Conservation (phyloP, 75 land plant species). For the Sequoiadendron giganteum region DNA sequence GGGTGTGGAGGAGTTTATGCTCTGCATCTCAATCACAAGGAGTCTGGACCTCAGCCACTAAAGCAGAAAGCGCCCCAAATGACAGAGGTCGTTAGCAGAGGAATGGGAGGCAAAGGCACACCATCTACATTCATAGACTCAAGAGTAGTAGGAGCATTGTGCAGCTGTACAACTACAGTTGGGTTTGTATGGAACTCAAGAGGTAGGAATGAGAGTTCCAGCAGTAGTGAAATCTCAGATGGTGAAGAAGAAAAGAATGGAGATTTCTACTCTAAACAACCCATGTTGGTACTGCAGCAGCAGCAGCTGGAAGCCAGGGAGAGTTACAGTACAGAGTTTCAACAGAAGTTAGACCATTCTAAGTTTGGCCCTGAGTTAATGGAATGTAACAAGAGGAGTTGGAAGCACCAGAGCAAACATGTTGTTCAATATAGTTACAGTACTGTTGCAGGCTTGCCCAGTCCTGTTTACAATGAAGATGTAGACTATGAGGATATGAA, state of each 20-base stretch:
- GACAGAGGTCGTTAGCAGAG: neutral
- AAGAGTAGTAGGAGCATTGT: neutral
- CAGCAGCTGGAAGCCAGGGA: neutral
- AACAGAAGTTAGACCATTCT: neutral
- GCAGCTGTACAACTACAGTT: constrained; percentile 9
- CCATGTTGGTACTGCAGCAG: neutral
- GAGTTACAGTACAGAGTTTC: neutral
- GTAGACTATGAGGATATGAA: neutral
- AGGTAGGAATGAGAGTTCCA: neutral
- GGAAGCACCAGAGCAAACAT: neutral
- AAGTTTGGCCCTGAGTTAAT: neutral
- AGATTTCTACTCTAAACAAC: neutral
- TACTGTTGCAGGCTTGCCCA: constrained; percentile 1
- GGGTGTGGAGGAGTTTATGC: neutral
- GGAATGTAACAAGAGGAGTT: neutral
- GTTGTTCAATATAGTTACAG: neutral
- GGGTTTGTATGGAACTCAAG: neutral
- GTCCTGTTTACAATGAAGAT: constrained; percentile 10
- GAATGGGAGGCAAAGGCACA: neutral
- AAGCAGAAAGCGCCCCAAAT: neutral
- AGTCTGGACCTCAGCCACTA: neutral
- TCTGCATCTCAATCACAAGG: neutral
- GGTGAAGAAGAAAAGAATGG: neutral
- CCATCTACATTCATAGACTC: neutral
- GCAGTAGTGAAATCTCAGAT: constrained; percentile 1